Evolutionary conservation across 345 rosid genomes (phyloP).

Genomic region (Eucalyptus virginea): DNA sequence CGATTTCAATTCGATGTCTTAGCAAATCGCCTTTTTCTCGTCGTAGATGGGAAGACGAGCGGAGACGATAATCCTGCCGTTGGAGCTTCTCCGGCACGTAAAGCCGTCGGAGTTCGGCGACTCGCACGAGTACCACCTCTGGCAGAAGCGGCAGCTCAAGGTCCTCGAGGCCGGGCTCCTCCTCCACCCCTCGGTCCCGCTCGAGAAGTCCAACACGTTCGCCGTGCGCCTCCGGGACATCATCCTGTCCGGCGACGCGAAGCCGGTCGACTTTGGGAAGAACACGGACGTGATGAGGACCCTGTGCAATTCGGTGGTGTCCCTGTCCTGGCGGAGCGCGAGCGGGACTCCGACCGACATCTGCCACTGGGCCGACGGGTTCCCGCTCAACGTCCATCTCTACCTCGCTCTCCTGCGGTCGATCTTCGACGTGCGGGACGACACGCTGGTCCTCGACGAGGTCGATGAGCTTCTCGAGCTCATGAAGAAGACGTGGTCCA

Average conservation of each 20-base stretch:
- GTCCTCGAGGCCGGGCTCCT: constrained; percentile 29
- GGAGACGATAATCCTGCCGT: constrained; percentile 83
- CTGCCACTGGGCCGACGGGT: constrained; percentile 49
- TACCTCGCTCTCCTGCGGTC: constrained; percentile 23
- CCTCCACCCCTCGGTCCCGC: constrained; percentile 22
- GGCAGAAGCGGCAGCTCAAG: constrained; percentile 41
- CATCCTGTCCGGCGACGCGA: constrained; percentile 12
- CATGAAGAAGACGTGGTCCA: constrained; percentile 41
- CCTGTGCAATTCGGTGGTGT: constrained; percentile 24
- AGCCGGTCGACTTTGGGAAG: constrained; percentile 27
- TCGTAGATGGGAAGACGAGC: constrained; percentile 69
- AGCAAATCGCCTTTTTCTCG: not conserved
- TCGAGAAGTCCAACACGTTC: constrained; percentile 13
- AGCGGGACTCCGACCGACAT: constrained; percentile 18
- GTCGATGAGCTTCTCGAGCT: constrained; percentile 36
- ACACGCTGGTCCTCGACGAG: constrained; percentile 33
- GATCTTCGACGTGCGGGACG: constrained; percentile 25
- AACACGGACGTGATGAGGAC: constrained; percentile 29
- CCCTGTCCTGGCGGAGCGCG: constrained; percentile 30
- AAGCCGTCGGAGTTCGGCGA: constrained; percentile 78
- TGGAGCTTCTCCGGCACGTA: constrained; percentile 87
- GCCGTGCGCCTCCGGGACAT: constrained; percentile 20
- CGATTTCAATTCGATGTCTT: not conserved
- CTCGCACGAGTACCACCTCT: constrained; percentile 42
- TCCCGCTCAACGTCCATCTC: constrained; percentile 28